Base-by-base conservation (phyloP, 192 early-diverging fungal genomes). In the Chytriomyces sp. region DNA sequence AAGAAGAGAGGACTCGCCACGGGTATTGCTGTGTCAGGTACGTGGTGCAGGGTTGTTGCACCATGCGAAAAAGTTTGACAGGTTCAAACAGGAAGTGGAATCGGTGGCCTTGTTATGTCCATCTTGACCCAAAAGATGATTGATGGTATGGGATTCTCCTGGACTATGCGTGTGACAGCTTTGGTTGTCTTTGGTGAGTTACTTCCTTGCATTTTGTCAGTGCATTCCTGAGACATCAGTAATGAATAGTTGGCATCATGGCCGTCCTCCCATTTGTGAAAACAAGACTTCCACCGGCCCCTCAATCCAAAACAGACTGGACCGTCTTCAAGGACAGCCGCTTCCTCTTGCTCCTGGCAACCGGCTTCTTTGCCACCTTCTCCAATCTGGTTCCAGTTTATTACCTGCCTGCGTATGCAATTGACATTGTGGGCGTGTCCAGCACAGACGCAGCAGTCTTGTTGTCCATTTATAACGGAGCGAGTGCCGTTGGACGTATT, bases 161-260 rank as follows among this genome's bases (percentile, higher is more conserved):
- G 89, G 88, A 79, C 89, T 0, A 79, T 94, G 32, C 85, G 91
- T 22, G 82, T 93, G 40, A 79, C 88, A 57, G 89, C 84, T 3
- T 72, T 90, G 37, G 72, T 91, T 2, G 76, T 73, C 0, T 81
- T 84, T 65, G 81, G n/a, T n/a, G n/a, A n/a, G n/a, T 49, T 1
- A 49, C 0, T 49, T 22, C 22, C 17, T 49, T 49, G 44, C n/a
- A n/a, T n/a, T n/a, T n/a, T n/a, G n/a, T n/a, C n/a, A n/a, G n/a
- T n/a, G n/a, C n/a, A n/a, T n/a, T n/a, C n/a, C n/a, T n/a, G n/a
- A n/a, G n/a, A n/a, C n/a, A n/a, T n/a, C n/a, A n/a, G n/a, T n/a
- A n/a, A n/a, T n/a, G n/a, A n/a, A n/a, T n/a, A n/a, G n/a, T 34
- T 22, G 22, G 10, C 26, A 10, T 58, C 7, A 8, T 58, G 17